phyloP scores from a whole-genome alignment of 768 basidiomycete genomes.

The Podaxis sp. region DNA sequence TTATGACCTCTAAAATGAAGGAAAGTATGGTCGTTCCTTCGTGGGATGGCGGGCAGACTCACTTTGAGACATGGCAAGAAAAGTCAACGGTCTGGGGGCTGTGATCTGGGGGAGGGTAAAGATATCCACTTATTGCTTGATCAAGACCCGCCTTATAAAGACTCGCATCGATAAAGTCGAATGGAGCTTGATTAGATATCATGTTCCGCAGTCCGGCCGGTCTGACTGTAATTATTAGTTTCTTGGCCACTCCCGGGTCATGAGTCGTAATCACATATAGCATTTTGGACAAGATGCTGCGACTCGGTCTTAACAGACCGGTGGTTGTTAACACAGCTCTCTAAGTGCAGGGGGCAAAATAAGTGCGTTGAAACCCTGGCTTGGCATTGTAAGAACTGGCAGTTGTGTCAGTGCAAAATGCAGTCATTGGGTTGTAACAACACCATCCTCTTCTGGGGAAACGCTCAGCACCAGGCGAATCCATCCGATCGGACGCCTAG shows the following conservation, averaged over 20 bases:
- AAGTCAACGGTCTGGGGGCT: neutral
- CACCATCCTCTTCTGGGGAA: neutral
- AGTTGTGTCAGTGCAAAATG: no score
- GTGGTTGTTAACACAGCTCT: no score
- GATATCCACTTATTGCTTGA: neutral
- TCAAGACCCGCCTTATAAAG: neutral
- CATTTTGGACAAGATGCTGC: no score
- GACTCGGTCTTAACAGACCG: no score
- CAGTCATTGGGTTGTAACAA: neutral
- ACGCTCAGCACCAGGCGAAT: neutral
- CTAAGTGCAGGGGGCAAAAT: no score
- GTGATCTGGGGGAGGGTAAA: neutral
- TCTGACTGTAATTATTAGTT: neutral
- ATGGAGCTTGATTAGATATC: neutral
- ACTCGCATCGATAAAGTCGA: neutral
- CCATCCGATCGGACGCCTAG: neutral
- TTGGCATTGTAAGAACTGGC: no score
- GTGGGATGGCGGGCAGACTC: neutral
- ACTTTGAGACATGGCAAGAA: neutral
- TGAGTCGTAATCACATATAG: neutral
- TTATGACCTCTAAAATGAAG: neutral
- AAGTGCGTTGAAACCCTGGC: no score
- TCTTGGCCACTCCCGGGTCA: neutral
- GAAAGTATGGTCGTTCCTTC: neutral
- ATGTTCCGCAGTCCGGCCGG: neutral